Conservation (phyloP, 805 yeast genomes). For the Yamadazyma insecticola region DNA sequence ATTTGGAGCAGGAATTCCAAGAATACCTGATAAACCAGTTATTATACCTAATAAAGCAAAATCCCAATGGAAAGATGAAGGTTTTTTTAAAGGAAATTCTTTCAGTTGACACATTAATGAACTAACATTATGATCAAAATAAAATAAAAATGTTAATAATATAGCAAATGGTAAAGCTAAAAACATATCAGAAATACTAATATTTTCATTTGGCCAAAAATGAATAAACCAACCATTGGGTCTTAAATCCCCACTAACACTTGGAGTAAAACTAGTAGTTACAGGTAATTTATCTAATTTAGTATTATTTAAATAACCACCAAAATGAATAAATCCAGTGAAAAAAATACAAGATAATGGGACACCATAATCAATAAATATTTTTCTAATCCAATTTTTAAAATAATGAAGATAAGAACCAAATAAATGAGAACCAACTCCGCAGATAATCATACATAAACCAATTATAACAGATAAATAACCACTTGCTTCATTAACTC, state of each 20-base stretch:
- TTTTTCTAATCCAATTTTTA: conserved; percentile 54
- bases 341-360: conserved; percentile 83
- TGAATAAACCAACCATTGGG: conserved; percentile 72
- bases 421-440: conserved; percentile 53
- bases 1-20: conserved; percentile 95
- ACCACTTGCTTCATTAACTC: conserved; percentile 42
- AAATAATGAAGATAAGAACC: conserved; percentile 64
- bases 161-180: conserved; percentile 92
- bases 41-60: conserved; percentile 77
- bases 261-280: conserved; percentile 71
- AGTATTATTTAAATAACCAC: conserved; percentile 62
- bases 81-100: conserved; percentile 76
- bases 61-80: conserved; percentile 92
- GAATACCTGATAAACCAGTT: conserved; percentile 80
- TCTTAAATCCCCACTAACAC: conserved; percentile 34
- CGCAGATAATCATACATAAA: conserved; percentile 70
- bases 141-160: conserved; percentile 76
- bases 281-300: conserved; percentile 62
- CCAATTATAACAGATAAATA: conserved; percentile 75
- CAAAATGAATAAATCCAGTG: conserved; percentile 90
- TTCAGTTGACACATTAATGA: conserved; percentile 88
- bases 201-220: conserved; percentile 57
- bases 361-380: conserved; percentile 82
- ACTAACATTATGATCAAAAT: conserved; percentile 94
- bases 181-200: conserved; percentile 71